A percentile compares a stretch with the other conserved stretches of the same genome.
These are phyloP conservation scores for Gossypium thurberi DNA, from an alignment of 345 rosid genomes.

Conservation along the genomic window DNA sequence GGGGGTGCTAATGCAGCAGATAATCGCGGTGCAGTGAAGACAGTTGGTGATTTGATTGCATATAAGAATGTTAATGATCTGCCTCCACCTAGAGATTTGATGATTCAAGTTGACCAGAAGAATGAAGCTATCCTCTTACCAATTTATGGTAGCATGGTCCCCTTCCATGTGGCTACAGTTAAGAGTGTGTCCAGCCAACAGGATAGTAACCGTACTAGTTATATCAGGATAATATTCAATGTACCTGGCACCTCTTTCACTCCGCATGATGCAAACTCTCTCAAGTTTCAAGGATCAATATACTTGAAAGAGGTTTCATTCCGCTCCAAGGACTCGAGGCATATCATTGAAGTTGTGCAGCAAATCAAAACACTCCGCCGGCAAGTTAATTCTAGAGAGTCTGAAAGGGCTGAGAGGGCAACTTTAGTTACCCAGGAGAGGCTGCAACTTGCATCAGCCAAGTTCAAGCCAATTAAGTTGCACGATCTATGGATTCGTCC, in stretches of 20 bases:
- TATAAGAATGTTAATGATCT: conserved; percentile 54
- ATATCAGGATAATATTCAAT: conserved; percentile 43
- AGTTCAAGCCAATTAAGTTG: conserved; percentile 42
- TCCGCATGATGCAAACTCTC: conserved; percentile 41
- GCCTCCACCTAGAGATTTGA: conserved; percentile 34
- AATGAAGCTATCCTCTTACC: conserved; percentile 46
- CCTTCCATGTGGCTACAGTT: conserved; percentile 47
- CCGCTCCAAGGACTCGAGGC: conserved; percentile 47
- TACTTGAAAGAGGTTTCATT: conserved; percentile 45
- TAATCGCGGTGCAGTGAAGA: conserved; percentile 28
- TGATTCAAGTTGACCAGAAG: conserved; percentile 50
- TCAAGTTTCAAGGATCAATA: conserved; percentile 39
- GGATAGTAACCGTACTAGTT: conserved; percentile 36
- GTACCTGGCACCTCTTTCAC: conserved; percentile 44
- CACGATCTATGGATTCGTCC: conserved; percentile 50
- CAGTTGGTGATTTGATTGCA: conserved; percentile 35
- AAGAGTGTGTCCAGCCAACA: conserved; percentile 48
- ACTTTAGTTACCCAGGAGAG: conserved; percentile 48
- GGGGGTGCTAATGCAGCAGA: conserved; percentile 29
- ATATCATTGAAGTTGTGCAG: conserved; percentile 45
- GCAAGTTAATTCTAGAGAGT: conserved; percentile 40
- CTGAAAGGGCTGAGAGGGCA: conserved; percentile 55
- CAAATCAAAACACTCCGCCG: conserved; percentile 40
- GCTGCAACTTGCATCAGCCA: conserved; percentile 33
- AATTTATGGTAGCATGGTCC: conserved; percentile 48